These are phyloP conservation scores for Rhodomyrtus tomentosa DNA, from an alignment of 345 rosid species.

Conservation along the genomic window DNA sequence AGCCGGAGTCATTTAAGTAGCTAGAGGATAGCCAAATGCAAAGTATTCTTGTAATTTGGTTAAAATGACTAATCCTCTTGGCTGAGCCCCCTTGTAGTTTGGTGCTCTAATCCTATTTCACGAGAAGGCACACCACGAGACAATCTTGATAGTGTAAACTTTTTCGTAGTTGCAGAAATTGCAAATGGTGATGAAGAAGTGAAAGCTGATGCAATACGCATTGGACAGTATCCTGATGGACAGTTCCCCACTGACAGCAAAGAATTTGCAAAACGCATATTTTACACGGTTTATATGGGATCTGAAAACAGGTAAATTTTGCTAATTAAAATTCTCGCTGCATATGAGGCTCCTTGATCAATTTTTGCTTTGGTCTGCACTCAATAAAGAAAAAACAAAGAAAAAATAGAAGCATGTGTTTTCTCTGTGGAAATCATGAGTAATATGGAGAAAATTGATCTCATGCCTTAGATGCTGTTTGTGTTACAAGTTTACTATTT, in stretches of 20 bases:
- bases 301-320: slow-evolving; percentile 76
- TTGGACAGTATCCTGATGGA: slow-evolving; percentile 61
- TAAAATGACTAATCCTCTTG: neutral
- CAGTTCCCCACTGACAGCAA: slow-evolving; percentile 76
- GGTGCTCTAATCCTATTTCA: neutral
- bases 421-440: neutral
- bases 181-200: slow-evolving; percentile 86
- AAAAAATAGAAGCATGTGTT: neutral
- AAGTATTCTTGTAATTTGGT: neutral
- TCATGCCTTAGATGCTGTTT: neutral
- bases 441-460: neutral
- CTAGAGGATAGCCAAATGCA: neutral
- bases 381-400: neutral
- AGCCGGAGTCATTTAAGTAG: neutral
- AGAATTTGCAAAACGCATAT: slow-evolving; percentile 87
- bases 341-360: neutral
- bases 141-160: neutral
- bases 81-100: neutral
- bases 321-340: neutral
- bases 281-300: slow-evolving; percentile 92
- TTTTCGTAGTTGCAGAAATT: slow-evolving; percentile 45
- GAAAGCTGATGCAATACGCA: slow-evolving; percentile 79
- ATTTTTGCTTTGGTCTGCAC: neutral
- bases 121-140: neutral
- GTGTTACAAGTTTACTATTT: neutral